Conservation (phyloP, 2,329 filamentous ascomycete species). For the Piedraia hortae region DNA sequence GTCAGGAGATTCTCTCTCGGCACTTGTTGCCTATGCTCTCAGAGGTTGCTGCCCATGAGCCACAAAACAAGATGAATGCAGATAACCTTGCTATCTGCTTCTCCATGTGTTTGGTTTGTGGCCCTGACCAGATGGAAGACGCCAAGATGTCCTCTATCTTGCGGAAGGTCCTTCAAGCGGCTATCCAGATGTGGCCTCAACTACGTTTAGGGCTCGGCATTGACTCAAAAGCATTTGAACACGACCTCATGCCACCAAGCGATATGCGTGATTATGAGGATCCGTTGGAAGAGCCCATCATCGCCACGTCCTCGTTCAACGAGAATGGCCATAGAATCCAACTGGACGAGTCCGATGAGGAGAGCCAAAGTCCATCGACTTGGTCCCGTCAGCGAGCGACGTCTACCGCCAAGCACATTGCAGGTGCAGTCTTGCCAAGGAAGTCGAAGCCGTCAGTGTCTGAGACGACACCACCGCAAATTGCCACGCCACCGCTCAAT, state of each 20-base stretch:
- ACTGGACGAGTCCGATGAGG: constrained; percentile 14
- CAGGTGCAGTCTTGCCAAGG: constrained; percentile 1
- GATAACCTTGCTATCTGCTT: constrained; percentile 28
- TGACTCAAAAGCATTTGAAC: constrained; percentile 12
- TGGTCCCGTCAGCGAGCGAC: constrained; percentile 2
- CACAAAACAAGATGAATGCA: constrained; percentile 27
- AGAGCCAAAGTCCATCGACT: constrained; percentile 2
- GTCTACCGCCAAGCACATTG: constrained; percentile 2
- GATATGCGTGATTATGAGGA: constrained; percentile 21
- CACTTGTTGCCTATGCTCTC: constrained; percentile 26
- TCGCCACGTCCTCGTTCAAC: too few relatives aligned
- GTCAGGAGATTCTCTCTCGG: constrained; percentile 21
- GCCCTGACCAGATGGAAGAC: constrained; percentile 26
- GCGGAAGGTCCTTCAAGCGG: constrained; percentile 21
- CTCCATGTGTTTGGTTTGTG: constrained; percentile 23
- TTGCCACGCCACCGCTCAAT: too few relatives aligned
- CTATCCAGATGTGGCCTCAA: constrained; percentile 20
- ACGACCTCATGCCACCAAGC: constrained; percentile 15
- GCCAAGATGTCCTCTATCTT: constrained; percentile 25
- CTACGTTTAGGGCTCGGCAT: constrained; percentile 18
- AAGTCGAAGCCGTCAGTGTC: constrained; percentile 1
- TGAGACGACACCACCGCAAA: too few relatives aligned
- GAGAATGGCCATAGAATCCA: constrained; percentile 14
- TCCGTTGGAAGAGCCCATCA: constrained; percentile 14
- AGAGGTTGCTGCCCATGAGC: constrained; percentile 17